Base-by-base conservation (phyloP, 108 stramenopile genomes). In the Pseudonitzschia multiseries region DNA sequence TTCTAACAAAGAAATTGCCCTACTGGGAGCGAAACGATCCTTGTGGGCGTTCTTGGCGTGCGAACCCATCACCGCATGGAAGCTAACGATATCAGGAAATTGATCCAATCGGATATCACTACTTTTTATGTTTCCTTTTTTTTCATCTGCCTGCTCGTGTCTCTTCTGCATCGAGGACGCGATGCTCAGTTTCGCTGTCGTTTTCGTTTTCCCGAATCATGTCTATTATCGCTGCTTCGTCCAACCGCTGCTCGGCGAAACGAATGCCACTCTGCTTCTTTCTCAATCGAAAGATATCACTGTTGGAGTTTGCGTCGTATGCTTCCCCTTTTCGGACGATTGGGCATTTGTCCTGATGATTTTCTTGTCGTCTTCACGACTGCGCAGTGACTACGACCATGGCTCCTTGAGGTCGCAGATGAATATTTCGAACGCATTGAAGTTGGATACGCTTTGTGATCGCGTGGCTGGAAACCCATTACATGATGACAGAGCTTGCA, bases 211-310 rank as follows among this genome's bases (percentile, higher is more conserved):
- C 31, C 41, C 6, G 36, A 13, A 60, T 26, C 70, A 71, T 71
- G 8, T 73, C 62, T 4, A 51, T 10, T 4, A 75, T 75, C 18
- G n/a, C n/a, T n/a, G 68, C 66, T 46, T 28, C 32, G 6, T 68
- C 54, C 27, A 75, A 36, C 33, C 74, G 52, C 20, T 68, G 36
- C 44, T 75, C 56, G n/a, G 66, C 74, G 15, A 68, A 33, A 29
- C 42, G 14, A 22, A 53, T 67, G 6, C 69, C 69, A 73, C 62
- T 65, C 26, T 53, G 31, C 43, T 64, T 33, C 50, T 73, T 73
- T 65, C 63, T 22, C 26, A 71, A 42, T 41, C 57, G 42, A 44
- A 60, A 61, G 1, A 71, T 42, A 10, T 71, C 70, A 24, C 24
- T 60, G n/a, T 71, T 71, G 24, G n/a, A 71, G 42, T 26, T 26